Evolutionary conservation across 331 rosid genomes (phyloP), one percentile per base, ranked within the genome.

Genomic region (Phaseolus coccineus): DNA sequence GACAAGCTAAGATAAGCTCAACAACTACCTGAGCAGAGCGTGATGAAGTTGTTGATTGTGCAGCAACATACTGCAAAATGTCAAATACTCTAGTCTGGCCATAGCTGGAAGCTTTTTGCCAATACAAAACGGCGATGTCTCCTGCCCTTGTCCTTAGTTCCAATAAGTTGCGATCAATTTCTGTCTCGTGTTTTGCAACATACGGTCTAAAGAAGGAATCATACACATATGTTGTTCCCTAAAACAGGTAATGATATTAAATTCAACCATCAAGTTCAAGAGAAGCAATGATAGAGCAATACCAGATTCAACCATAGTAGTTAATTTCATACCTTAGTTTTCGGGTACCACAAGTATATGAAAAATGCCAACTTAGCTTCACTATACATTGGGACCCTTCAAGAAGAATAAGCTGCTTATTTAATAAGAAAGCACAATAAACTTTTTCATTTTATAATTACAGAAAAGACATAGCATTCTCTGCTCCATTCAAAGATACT

Each of bases 311-410:
- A 59, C 47, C 76, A 75, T 42, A 72, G 73, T 44, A 71, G 47
- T 6, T 51, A 56, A 74, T 74, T 35, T 35, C 51, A 48, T 92
- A 94, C 98, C 96, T 87, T 85, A 53, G 92, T 92, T 82, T 88
- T 92, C 6, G 98, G 96, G 78, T 87, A 91, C 98, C 97, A 94
- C 42, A 92, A 87, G 74, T 94, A 94, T 84, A 94, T 87, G 66
- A 87, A 85, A 88, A 94, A 94, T 33, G 93, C 89, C 93, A 94
- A 74, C 88, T 94, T 94, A 84, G 95, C 96, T 89, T 94, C 98
- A 53, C 96, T 90, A 77, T 92, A 94, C 98, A 94, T 94, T 3
- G 98, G 98, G 77, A 94, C 90, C 98, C 98, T 94, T 77, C 86
- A 76, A 63, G 65, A 79, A 83, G 67, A 79, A 81, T 57, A n/a